Conservation (phyloP, 768 basidiomycete species). For the Fomitopsis pulvina region DNA sequence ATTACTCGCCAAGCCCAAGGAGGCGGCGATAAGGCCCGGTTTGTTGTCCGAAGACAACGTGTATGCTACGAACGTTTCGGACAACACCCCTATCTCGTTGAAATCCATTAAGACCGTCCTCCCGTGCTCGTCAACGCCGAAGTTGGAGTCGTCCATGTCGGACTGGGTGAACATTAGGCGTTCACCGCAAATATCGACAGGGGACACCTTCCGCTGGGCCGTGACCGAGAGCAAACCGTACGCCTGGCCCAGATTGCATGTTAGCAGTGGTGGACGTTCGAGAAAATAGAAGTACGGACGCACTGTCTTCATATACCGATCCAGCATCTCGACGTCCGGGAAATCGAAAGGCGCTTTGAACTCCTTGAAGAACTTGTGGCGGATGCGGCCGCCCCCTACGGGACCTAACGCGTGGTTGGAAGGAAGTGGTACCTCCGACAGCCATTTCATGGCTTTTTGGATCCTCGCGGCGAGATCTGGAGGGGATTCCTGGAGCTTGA, state of each 20-base stretch:
- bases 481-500: background rate
- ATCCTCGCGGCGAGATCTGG: background rate
- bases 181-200: background rate
- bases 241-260: background rate
- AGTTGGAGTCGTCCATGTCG: background rate
- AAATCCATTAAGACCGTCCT: background rate
- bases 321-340: background rate
- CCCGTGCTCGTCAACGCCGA: background rate
- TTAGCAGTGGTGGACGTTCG: background rate
- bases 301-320: background rate
- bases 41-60: background rate
- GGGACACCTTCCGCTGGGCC: background rate
- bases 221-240: background rate
- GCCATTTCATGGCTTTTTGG: background rate
- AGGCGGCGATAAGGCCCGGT: background rate
- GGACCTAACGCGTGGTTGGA: background rate
- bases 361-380: background rate
- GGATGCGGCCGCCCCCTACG: background rate
- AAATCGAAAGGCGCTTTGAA: background rate
- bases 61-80: background rate
- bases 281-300: background rate
- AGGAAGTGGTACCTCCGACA: background rate
- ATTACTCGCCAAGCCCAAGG: too few relatives aligned
- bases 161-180: background rate
- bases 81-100: background rate